A percentile compares a stretch with the other conserved stretches of the same genome.
Conservation (phyloP, 2,329 filamentous ascomycete species). For the Escovopsis sp. region DNA sequence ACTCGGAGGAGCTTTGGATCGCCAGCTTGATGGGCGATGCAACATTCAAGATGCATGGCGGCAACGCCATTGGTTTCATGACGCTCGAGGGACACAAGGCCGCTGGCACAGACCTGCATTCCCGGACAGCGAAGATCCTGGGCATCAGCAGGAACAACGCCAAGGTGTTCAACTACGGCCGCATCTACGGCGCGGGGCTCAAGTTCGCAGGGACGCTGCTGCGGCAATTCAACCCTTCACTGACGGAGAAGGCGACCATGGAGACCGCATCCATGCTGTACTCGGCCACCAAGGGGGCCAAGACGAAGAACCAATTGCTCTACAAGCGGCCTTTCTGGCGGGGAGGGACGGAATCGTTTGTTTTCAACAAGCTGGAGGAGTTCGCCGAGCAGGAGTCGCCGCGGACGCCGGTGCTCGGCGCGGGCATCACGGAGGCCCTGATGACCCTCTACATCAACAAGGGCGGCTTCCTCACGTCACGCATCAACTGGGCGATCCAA, state of each 20-base stretch:
- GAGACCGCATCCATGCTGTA: constrained; percentile 71
- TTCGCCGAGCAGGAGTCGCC: constrained; percentile 92
- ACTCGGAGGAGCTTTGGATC: constrained; percentile 97
- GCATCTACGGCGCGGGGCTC: constrained; percentile 94
- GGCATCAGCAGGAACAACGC: constrained; percentile 91
- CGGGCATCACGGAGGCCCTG: constrained; percentile 89
- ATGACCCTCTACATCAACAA: constrained; percentile 79
- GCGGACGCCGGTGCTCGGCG: constrained; percentile 80
- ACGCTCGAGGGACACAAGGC: constrained; percentile 92
- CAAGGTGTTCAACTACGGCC: constrained; percentile 97
- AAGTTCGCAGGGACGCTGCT: constrained; percentile 85
- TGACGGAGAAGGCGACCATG: constrained; percentile 67
- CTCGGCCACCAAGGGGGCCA: constrained; percentile 75
- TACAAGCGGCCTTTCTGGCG: constrained; percentile 77
- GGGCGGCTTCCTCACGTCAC: constrained; percentile 83
- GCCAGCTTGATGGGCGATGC: constrained; percentile 89
- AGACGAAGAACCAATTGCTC: constrained; percentile 60
- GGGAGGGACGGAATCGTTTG: constrained; percentile 90
- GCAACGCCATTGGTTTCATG: constrained; percentile 98
- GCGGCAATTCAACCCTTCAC: constrained; percentile 77
- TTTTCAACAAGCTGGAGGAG: constrained; percentile 96
- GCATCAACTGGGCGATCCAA: constrained; percentile 99
- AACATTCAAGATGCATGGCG: constrained; percentile 86
- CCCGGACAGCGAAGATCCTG: constrained; percentile 78
- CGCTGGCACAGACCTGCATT: constrained; percentile 86